Percentiles rank a stretch among this genome's conserved stretches.
phyloP scores from a whole-genome alignment of 2,329 filamentous ascomycete species.

The Ascomycota sp. region DNA sequence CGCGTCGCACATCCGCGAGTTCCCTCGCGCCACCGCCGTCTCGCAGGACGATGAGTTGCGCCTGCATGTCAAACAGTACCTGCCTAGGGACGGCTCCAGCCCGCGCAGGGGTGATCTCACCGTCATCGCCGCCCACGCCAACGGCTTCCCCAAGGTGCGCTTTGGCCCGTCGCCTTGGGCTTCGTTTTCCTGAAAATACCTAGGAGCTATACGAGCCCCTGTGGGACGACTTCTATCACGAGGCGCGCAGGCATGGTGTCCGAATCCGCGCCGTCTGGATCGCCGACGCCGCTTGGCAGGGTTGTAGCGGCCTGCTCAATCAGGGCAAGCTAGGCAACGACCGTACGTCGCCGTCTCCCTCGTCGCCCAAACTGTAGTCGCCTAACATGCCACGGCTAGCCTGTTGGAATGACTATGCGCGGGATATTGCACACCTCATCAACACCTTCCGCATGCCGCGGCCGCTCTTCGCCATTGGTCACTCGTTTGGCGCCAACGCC shows the following conservation, averaged over 20 bases:
- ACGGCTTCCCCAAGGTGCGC: constrained; percentile 64
- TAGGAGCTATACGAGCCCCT: constrained; percentile 72
- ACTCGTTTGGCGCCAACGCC: constrained; percentile 63
- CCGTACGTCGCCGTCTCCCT: constrained; percentile 31
- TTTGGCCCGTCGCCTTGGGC: not conserved
- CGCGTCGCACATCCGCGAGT: constrained; percentile 44
- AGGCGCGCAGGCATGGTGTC: constrained; percentile 24
- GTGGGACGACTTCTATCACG: constrained; percentile 48
- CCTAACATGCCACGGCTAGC: constrained; percentile 34
- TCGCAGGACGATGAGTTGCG: constrained; percentile 50
- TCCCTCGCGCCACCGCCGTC: constrained; percentile 43
- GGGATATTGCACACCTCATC: too few species aligned
- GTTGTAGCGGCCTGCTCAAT: constrained; percentile 51
- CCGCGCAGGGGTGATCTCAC: constrained; percentile 54
- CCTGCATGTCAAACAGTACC: constrained; percentile 66
- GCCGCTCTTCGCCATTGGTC: constrained; percentile 59
- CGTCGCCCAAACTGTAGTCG: constrained; percentile 4
- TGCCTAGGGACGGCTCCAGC: constrained; percentile 41
- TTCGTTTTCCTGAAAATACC: not conserved
- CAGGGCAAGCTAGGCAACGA: constrained; percentile 56
- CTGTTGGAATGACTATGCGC: constrained; percentile 59
- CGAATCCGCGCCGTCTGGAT: constrained; percentile 65
- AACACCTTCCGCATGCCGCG: constrained; percentile 48
- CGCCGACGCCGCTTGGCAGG: constrained; percentile 59
- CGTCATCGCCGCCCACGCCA: constrained; percentile 63